Evolutionary conservation across 495 filamentous ascomycete species (phyloP).

Genomic region (Elasticomyces elasticus): DNA sequence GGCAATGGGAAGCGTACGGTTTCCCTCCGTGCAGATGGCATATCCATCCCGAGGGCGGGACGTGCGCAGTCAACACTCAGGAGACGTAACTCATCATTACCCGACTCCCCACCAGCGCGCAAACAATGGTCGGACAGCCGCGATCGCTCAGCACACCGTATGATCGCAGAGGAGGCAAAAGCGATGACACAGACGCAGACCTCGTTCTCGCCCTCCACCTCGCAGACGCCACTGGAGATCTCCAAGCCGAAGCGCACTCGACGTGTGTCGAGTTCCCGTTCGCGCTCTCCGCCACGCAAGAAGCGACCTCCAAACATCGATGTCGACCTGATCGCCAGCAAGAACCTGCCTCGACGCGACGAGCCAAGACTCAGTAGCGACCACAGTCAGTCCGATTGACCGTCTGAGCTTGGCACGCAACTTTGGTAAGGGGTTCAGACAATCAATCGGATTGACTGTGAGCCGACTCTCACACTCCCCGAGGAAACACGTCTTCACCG

Average conservation of each 20-base stretch:
- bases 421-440: too few relatives aligned
- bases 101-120: slow-evolving; percentile 20
- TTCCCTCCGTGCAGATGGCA: neutral
- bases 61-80: neutral
- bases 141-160: slow-evolving; percentile 8
- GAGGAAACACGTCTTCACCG: neutral
- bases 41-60: neutral
- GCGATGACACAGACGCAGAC: slow-evolving; percentile 15
- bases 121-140: slow-evolving; percentile 4
- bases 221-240: slow-evolving; percentile 37
- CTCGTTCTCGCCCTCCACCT: slow-evolving; percentile 23
- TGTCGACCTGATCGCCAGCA: slow-evolving; percentile 14
- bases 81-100: slow-evolving; percentile 15
- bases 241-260: slow-evolving; percentile 26
- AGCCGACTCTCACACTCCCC: neutral
- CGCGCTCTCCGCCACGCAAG: slow-evolving; percentile 8
- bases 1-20: neutral
- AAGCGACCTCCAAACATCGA: neutral
- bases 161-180: slow-evolving; percentile 12
- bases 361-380: slow-evolving; percentile 13
- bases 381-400: too few relatives aligned
- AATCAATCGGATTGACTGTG: too few relatives aligned
- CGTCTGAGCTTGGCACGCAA: too few relatives aligned
- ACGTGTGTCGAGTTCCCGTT: slow-evolving; percentile 5
- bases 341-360: neutral